A percentile compares a stretch with the other conserved stretches of the same genome.
Evolutionary conservation across 2,329 filamentous ascomycete genomes (phyloP).

Genomic region (Sporothrix euskadiensis): DNA sequence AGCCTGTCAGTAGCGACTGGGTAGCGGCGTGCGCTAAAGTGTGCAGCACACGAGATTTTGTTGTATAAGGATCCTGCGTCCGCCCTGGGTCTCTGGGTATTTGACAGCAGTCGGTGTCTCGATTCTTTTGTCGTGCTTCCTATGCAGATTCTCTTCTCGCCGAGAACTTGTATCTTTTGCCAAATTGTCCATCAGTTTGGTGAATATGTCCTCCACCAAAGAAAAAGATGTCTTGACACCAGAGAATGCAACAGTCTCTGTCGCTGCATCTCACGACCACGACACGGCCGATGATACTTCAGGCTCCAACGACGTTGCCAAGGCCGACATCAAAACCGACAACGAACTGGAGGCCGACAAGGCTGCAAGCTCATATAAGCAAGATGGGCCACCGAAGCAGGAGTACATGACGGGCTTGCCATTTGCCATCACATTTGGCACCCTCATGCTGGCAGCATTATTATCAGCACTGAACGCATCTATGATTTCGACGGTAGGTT

Average conservation of each 20-base stretch:
- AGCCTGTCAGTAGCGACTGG: not conserved
- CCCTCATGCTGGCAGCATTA: constrained; percentile 13
- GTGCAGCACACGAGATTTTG: not conserved
- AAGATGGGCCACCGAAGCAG: not conserved
- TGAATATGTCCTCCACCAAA: not conserved
- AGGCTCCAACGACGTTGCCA: not conserved
- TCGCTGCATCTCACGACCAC: not conserved
- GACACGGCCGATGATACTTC: not conserved
- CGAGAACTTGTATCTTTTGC: not conserved
- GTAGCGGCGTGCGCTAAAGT: not conserved
- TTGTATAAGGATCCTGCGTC: not conserved
- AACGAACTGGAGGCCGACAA: not conserved
- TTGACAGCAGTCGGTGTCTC: not conserved
- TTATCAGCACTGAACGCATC: constrained; percentile 27
- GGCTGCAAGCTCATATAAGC: not conserved
- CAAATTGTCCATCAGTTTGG: not conserved
- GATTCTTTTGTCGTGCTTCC: not conserved
- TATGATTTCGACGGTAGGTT: constrained; percentile 26
- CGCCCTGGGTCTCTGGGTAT: not conserved
- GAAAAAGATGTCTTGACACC: not conserved
- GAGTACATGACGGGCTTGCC: constrained; percentile 25
- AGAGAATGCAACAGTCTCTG: not conserved
- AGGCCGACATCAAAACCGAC: not conserved
- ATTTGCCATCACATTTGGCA: constrained; percentile 24
- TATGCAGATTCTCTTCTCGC: not conserved